These are phyloP conservation scores for Salix caprea DNA, from an alignment of 345 rosid genomes.

Conservation along the genomic window DNA sequence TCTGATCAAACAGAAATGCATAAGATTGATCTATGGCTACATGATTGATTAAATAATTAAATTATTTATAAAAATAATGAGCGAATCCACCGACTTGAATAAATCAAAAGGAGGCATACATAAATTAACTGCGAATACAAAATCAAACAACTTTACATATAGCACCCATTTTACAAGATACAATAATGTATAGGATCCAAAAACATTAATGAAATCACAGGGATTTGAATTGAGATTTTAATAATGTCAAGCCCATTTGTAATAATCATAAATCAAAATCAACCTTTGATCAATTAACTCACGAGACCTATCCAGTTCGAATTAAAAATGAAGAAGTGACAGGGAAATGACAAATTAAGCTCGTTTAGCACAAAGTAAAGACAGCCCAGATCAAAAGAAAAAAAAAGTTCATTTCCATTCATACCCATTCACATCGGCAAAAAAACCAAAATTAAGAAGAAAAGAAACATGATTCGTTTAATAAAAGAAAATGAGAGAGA, in stretches of 20 bases:
- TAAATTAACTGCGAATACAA: neutral
- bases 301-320: neutral
- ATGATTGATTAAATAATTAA: neutral
- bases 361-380: neutral
- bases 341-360: neutral
- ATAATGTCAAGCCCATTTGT: conserved; percentile 8
- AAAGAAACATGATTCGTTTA: neutral
- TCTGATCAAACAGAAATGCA: neutral
- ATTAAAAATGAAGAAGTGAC: neutral
- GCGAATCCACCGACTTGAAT: neutral
- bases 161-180: neutral
- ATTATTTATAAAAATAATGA: neutral
- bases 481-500: neutral
- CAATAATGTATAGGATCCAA: neutral
- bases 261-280: conserved; percentile 2
- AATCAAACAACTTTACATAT: neutral
- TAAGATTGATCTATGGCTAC: conserved; percentile 4
- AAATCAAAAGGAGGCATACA: neutral
- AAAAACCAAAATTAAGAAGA: neutral
- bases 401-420: neutral
- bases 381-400: neutral
- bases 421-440: neutral
- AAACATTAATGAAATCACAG: neutral
- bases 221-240: neutral
- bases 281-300: neutral